These are phyloP conservation scores for Globisporangium recalcitrans DNA, from an alignment of 352 stramenopile species.

Conservation along the genomic window DNA sequence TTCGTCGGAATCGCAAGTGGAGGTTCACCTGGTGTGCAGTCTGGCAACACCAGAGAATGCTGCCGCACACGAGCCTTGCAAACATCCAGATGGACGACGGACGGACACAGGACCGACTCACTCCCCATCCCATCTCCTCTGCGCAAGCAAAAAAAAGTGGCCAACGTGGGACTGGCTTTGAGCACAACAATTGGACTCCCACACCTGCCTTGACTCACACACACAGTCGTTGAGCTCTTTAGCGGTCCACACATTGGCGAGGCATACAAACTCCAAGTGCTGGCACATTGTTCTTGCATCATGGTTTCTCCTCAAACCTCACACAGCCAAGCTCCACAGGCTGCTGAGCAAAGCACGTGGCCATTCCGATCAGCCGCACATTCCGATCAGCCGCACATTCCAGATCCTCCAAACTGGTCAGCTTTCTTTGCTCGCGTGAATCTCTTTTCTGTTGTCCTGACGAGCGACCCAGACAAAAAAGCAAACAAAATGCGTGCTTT, in stretches of 20 bases:
- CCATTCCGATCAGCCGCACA: not conserved
- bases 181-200: not conserved
- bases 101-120: slow-evolving; percentile 3
- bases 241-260: not conserved
- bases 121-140: not conserved
- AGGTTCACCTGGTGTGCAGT: not conserved
- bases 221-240: too few species aligned
- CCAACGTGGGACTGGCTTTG: not conserved
- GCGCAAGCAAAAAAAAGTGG: not conserved
- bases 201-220: not conserved
- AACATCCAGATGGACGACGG: slow-evolving; percentile 4
- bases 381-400: too few species aligned
- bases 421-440: not conserved
- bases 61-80: too few species aligned
- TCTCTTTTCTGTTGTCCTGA: not conserved
- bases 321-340: not conserved
- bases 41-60: too few species aligned
- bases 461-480: slow-evolving; percentile 6
- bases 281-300: too few species aligned
- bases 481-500: not conserved
- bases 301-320: too few species aligned
- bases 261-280: slow-evolving; percentile 2
- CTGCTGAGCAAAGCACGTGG: not conserved
- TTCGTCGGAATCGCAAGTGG: not conserved
- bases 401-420: too few species aligned